phyloP scores from a whole-genome alignment of 192 early-diverging fungal species.

The Rhizoclosmatium sp. region DNA sequence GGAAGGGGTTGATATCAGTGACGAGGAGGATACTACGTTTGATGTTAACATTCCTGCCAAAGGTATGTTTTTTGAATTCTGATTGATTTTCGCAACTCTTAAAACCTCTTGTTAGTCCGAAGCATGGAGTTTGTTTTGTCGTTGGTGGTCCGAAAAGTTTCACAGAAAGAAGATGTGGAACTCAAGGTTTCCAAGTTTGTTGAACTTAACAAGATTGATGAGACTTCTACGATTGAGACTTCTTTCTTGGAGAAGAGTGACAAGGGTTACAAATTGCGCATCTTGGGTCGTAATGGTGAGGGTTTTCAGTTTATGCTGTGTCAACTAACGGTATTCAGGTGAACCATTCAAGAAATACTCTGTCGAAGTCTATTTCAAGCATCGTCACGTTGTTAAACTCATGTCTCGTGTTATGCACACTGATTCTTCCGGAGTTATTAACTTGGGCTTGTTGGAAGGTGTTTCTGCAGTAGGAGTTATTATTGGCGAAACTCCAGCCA shows the following conservation, averaged over 20 bases:
- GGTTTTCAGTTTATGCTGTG: background rate
- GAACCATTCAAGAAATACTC: slow-evolving; percentile 16
- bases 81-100: background rate
- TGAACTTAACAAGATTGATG: slow-evolving; percentile 21
- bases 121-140: slow-evolving; percentile 1
- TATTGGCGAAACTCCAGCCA: slow-evolving; percentile 16
- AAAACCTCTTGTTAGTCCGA: background rate
- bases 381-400: background rate
- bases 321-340: slow-evolving; percentile 8
- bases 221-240: slow-evolving; percentile 16
- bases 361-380: slow-evolving; percentile 23
- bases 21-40: background rate
- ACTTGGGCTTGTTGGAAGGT: slow-evolving; percentile 8
- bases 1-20: background rate
- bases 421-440: background rate
- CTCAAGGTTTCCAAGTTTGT: background rate
- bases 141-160: slow-evolving; percentile 1
- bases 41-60: slow-evolving; percentile 12
- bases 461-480: slow-evolving; percentile 2
- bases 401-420: background rate
- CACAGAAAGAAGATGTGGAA: slow-evolving; percentile 13
- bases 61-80: background rate
- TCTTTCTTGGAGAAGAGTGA: slow-evolving; percentile 18
- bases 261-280: background rate
- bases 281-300: slow-evolving; percentile 16